Evolutionary conservation across 108 stramenopile species (phyloP).

Genomic region (Cyclotella baltica): DNA sequence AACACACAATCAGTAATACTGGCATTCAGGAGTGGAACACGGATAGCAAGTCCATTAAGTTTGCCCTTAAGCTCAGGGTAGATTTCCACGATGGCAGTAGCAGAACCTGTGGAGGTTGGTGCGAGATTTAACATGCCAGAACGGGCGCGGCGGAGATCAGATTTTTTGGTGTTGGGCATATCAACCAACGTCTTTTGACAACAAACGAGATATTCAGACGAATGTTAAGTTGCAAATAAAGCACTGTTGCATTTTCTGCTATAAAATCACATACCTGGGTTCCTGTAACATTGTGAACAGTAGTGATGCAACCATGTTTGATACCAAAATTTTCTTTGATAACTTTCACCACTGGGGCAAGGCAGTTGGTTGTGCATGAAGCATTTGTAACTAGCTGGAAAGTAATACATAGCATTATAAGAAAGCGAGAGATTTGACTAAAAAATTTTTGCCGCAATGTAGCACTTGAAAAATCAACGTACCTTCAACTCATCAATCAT

Average conservation of each 20-base stretch:
- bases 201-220: constrained; percentile 23
- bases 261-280: constrained; percentile 65
- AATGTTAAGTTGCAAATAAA: constrained; percentile 16
- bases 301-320: constrained; percentile 93
- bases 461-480: background rate
- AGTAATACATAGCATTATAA: background rate
- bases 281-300: constrained; percentile 93
- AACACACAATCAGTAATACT: constrained; percentile 91
- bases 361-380: constrained; percentile 96
- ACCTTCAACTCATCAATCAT: constrained; percentile 67
- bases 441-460: background rate
- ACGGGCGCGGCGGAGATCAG: constrained; percentile 90
- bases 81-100: constrained; percentile 94
- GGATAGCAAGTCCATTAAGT: constrained; percentile 93
- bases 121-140: constrained; percentile 93
- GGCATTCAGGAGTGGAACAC: constrained; percentile 92
- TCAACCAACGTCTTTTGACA: constrained; percentile 72
- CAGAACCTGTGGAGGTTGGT: constrained; percentile 93
- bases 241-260: background rate
- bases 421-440: background rate
- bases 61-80: constrained; percentile 96
- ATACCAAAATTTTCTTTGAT: constrained; percentile 94
- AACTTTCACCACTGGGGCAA: constrained; percentile 94
- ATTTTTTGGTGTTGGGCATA: constrained; percentile 93
- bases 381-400: constrained; percentile 86